Base-by-base conservation (phyloP, 192 early-diverging fungal genomes). In the Backusella westeae region DNA sequence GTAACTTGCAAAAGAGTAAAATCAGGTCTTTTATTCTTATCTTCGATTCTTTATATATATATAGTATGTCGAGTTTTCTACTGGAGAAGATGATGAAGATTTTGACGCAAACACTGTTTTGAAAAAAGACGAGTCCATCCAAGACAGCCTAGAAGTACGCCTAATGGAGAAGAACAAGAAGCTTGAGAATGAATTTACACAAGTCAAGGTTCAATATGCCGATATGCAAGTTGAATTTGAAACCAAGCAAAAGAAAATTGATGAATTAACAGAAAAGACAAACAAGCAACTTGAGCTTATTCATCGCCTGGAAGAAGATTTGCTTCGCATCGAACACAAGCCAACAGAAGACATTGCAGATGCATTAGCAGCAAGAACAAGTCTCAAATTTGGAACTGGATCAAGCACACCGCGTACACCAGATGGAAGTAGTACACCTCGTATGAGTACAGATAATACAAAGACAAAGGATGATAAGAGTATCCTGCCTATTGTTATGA, bases 401-500 rank as follows among this genome's bases (percentile, higher is more conserved):
- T 69, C 68, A 39, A 69, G 6, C 29, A 67, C n/a, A 2, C 35
- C 68, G 41, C 68, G 68, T 41, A 69, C 68, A 38, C 68, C 68
- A 12, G 68, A 69, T 69, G 68, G 68, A 39, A 38, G 35, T 41
- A 38, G 17, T 23, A 69, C 68, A 23, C 68, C 68, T 39, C 68
- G 21, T 23, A 1, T 69, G 19, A 38, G 38, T 41, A 29, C 56
- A 63, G 56, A 63, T 21, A 44, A 44, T 49, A 39, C 26, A 10
- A 59, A 71, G 21, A 29, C 71, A 26, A 78, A 71, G 9, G 83
- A 79, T 1, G 82, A 82, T 17, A 76, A 82, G 66, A 84, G 80
- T 52, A 94, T 98, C 49, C 78, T 97, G 23, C 93, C 93, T 2
- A 96, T 98, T 69, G 85, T 98, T 8, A 94, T 95, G 0, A 87